Conservation (phyloP, 2,329 filamentous ascomycete genomes). For the Dactylonectria estremocensis region DNA sequence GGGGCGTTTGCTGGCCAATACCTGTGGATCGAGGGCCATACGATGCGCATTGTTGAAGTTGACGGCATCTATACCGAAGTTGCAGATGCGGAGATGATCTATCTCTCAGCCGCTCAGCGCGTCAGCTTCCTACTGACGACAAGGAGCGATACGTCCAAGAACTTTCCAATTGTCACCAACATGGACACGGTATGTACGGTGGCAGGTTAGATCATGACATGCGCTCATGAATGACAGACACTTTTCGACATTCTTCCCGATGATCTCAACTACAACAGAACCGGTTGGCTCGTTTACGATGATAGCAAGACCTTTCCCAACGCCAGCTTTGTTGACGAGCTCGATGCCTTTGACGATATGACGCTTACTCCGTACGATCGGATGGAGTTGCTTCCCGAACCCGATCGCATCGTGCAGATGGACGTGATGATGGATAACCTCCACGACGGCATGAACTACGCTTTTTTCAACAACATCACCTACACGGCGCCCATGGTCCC, state of each 20-base stretch:
- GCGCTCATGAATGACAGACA: conserved; percentile 56
- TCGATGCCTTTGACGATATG: conserved; percentile 83
- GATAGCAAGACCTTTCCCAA: conserved; percentile 60
- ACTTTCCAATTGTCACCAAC: conserved; percentile 78
- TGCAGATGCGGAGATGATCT: conserved; percentile 73
- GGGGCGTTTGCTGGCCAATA: conserved; percentile 80
- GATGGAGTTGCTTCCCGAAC: conserved; percentile 71
- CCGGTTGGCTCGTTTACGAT: conserved; percentile 75
- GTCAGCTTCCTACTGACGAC: conserved; percentile 75
- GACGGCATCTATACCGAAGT: conserved; percentile 79
- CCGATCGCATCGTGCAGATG: conserved; percentile 76
- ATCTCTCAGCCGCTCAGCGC: conserved; percentile 78
- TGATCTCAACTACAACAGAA: conserved; percentile 77
- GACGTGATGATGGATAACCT: conserved; percentile 75
- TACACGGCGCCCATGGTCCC: conserved; percentile 84
- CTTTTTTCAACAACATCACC: conserved; percentile 83
- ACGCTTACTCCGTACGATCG: conserved; percentile 79
- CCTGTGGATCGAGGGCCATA: conserved; percentile 77
- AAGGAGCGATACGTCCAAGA: conserved; percentile 71
- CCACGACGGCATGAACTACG: conserved; percentile 72
- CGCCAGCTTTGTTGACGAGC: conserved; percentile 71
- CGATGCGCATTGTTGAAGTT: conserved; percentile 79
- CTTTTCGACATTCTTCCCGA: conserved; percentile 79
- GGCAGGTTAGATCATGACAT: fast-evolving
- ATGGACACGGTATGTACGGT: conserved; percentile 73